A percentile compares a stretch with the other conserved stretches of the same genome.
Conservation (phyloP, 2,329 filamentous ascomycete genomes). For the Xylaria multiplex region DNA sequence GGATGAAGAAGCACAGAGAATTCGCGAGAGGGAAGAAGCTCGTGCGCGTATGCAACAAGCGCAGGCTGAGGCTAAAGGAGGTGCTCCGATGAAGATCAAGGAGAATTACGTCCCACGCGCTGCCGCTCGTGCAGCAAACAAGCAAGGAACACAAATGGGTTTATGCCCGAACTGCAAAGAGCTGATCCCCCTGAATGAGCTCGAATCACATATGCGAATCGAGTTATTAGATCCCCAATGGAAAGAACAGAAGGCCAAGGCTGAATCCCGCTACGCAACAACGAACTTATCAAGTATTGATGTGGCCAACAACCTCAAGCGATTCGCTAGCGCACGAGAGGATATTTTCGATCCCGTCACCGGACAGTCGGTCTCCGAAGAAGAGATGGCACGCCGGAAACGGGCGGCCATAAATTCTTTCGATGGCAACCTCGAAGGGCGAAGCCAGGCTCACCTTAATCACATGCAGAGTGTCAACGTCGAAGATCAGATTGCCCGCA, state of each 20-base stretch:
- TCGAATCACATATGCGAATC: slow-evolving; percentile 93
- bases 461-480: slow-evolving; percentile 78
- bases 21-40: slow-evolving; percentile 70
- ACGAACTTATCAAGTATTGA: slow-evolving; percentile 88
- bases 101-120: slow-evolving; percentile 92
- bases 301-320: slow-evolving; percentile 93
- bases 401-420: slow-evolving; percentile 73
- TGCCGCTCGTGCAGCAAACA: slow-evolving; percentile 75
- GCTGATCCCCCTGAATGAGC: slow-evolving; percentile 84
- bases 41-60: slow-evolving; percentile 76
- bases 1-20: slow-evolving; percentile 71
- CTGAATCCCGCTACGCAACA: slow-evolving; percentile 82
- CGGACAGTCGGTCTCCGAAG: slow-evolving; percentile 74
- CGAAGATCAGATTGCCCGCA: slow-evolving; percentile 82
- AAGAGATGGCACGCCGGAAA: slow-evolving; percentile 80
- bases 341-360: slow-evolving; percentile 85
- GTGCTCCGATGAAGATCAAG: slow-evolving; percentile 85
- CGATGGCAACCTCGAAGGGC: slow-evolving; percentile 71
- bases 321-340: slow-evolving; percentile 86
- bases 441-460: slow-evolving; percentile 62
- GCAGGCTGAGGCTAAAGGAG: slow-evolving; percentile 78
- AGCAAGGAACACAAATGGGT: slow-evolving; percentile 71
- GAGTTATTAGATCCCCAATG: slow-evolving; percentile 92
- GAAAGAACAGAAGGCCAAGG: slow-evolving; percentile 94
- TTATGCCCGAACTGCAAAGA: slow-evolving; percentile 95